These are phyloP conservation scores for Lepidium aucheri DNA, from an alignment of 345 rosid genomes.

Conservation along the genomic window DNA sequence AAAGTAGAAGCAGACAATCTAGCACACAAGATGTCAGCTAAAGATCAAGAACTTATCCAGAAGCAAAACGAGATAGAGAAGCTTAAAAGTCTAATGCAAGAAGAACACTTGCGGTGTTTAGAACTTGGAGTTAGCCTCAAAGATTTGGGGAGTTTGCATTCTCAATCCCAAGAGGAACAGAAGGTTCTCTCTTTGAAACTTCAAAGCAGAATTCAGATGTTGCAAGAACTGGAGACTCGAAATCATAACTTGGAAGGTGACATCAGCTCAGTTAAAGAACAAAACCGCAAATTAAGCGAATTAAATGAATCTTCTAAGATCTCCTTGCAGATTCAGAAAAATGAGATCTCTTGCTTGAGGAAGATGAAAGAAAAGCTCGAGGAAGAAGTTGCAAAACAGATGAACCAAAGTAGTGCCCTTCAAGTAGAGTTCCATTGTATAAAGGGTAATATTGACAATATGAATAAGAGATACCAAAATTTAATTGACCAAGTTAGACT, in stretches of 20 bases:
- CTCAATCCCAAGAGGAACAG: conserved; percentile 59
- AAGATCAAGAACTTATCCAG: conserved; percentile 63
- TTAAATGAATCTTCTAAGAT: conserved; percentile 38
- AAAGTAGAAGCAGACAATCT: conserved; percentile 52
- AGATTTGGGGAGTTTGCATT: conserved; percentile 42
- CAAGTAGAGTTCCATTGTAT: conserved; percentile 63
- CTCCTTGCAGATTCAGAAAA: conserved; percentile 36
- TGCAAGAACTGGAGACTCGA: conserved; percentile 43
- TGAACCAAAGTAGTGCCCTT: conserved; percentile 50
- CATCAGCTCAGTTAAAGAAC: conserved; percentile 36
- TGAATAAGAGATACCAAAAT: conserved; percentile 49
- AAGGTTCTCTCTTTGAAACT: conserved; percentile 58
- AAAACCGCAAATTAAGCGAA: conserved; percentile 40
- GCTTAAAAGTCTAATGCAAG: conserved; percentile 43
- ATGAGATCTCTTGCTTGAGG: conserved; percentile 51
- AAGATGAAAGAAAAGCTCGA: conserved; percentile 72
- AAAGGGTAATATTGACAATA: conserved; percentile 52
- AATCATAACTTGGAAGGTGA: conserved; percentile 51
- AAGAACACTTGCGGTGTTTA: conserved; percentile 48
- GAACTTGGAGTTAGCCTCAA: conserved; percentile 52
- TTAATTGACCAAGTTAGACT: conserved; percentile 57
- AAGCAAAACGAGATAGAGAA: conserved; percentile 64
- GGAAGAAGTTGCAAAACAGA: conserved; percentile 57
- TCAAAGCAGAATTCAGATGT: conserved; percentile 43
- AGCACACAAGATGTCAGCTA: conserved; percentile 40